Evolutionary conservation across 495 filamentous ascomycete genomes (phyloP).

Genomic region (Tuber calosporum): DNA sequence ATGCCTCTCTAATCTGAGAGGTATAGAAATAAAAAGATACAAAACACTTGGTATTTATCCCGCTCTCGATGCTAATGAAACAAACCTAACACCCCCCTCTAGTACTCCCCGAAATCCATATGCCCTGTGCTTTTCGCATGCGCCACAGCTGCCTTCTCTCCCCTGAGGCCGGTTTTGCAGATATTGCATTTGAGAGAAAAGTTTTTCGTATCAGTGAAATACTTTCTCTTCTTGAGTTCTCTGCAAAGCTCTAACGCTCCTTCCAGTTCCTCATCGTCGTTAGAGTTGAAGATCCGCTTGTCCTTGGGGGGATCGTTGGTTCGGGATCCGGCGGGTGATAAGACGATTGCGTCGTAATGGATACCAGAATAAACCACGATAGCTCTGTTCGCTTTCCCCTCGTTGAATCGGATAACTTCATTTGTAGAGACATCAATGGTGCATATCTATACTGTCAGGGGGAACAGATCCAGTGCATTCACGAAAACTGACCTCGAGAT

Average conservation of each 20-base stretch:
- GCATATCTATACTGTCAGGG: conserved; percentile 26
- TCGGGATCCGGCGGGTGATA: conserved; percentile 58
- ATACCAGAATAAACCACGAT: conserved; percentile 89
- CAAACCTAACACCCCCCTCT: not conserved
- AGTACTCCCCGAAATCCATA: conserved; percentile 61
- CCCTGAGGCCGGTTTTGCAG: conserved; percentile 65
- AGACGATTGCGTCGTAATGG: conserved; percentile 87
- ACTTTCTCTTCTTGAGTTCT: conserved; percentile 64
- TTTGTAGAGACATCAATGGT: conserved; percentile 53
- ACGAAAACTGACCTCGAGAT: conserved; percentile 58
- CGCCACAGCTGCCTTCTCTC: conserved; percentile 61
- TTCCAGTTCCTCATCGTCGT: conserved; percentile 60
- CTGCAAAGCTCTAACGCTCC: conserved; percentile 64
- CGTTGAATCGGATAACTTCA: conserved; percentile 71
- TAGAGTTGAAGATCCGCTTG: conserved; percentile 65
- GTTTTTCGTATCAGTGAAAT: conserved; percentile 81
- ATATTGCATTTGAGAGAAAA: conserved; percentile 76
- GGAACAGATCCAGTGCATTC: conserved; percentile 41
- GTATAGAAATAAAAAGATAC: not conserved
- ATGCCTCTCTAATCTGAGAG: not conserved
- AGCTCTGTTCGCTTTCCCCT: conserved; percentile 61
- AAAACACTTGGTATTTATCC: not conserved
- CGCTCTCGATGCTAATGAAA: not conserved
- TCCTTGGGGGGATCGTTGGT: conserved; percentile 64
- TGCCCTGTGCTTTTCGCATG: conserved; percentile 64